These are phyloP conservation scores for Populus simonii DNA, from an alignment of 345 rosid species.

Conservation along the genomic window DNA sequence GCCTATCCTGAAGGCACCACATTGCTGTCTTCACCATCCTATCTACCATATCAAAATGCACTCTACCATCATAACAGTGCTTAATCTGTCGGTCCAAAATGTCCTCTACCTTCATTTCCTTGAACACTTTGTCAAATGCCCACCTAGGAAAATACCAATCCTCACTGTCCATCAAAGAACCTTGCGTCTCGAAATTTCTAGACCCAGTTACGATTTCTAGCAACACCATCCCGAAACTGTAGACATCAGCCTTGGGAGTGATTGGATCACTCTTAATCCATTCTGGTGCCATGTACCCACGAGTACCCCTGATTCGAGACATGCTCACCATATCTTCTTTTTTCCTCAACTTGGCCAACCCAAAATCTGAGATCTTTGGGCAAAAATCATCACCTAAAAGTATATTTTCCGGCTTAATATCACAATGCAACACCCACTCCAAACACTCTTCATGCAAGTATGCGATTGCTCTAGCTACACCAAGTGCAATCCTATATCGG, in stretches of 20 bases:
- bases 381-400: conserved; percentile 33
- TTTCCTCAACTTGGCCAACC: conserved; percentile 56
- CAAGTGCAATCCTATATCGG: conserved; percentile 29
- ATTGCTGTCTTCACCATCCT: conserved; percentile 73
- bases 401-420: conserved; percentile 34
- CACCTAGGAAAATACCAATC: conserved; percentile 70
- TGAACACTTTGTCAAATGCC: conserved; percentile 65
- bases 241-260: conserved; percentile 63
- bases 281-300: conserved; percentile 74
- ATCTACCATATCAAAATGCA: conserved; percentile 56
- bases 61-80: conserved; percentile 40
- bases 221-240: conserved; percentile 69
- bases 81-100: conserved; percentile 56
- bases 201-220: conserved; percentile 57
- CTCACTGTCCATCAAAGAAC: conserved; percentile 43
- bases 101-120: conserved; percentile 61
- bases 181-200: conserved; percentile 50
- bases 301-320: conserved; percentile 65
- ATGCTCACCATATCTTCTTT: conserved; percentile 63
- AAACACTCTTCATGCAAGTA: conserved; percentile 34
- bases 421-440: conserved; percentile 37
- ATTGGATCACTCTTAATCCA: conserved; percentile 61
- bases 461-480: conserved; percentile 34
- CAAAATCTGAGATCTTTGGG: conserved; percentile 33
- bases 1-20: conserved; percentile 74